These are phyloP conservation scores for Fomitopsis serialis DNA, from an alignment of 768 basidiomycete species.

Conservation along the genomic window DNA sequence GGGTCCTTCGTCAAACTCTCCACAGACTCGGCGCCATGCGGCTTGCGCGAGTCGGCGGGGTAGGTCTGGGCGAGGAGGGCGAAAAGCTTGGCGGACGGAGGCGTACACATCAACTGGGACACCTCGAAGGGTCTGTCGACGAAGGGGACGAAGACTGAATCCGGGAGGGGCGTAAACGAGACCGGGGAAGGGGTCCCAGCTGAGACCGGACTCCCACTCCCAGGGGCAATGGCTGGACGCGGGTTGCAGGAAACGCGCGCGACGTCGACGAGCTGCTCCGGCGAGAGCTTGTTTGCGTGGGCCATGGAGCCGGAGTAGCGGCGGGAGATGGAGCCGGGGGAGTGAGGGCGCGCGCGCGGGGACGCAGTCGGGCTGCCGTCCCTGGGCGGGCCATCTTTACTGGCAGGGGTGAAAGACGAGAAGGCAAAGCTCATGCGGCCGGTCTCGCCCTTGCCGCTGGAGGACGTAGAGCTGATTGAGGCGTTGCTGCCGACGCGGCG, in stretches of 20 bases:
- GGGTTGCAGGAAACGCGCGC: constrained; percentile 56
- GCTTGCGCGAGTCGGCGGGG: constrained; percentile 25
- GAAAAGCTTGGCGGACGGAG: constrained; percentile 66
- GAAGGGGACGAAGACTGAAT: constrained; percentile 80
- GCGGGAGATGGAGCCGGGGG: constrained; percentile 44
- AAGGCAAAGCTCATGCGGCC: constrained; percentile 58
- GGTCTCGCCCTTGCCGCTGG: constrained; percentile 21
- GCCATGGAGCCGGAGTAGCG: constrained; percentile 35
- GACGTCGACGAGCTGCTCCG: constrained; percentile 72
- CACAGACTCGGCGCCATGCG: constrained; percentile 22
- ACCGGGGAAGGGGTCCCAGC: constrained; percentile 33
- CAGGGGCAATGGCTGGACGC: constrained; percentile 23
- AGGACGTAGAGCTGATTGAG: constrained; percentile 22
- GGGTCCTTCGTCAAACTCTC: constrained; percentile 41
- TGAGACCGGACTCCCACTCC: constrained; percentile 26
- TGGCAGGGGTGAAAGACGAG: constrained; percentile 42
- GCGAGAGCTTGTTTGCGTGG: constrained; percentile 38
- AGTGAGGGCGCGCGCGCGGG: constrained; percentile 32
- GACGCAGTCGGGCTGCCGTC: constrained; percentile 28
- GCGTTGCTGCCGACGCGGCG: constrained; percentile 27
- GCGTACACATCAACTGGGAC: constrained; percentile 52
- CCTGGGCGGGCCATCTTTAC: constrained; percentile 12
- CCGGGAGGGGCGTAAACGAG: constrained; percentile 70
- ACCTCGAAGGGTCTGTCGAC: constrained; percentile 81
- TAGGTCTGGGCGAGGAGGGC: constrained; percentile 72